These are phyloP conservation scores for Triglochin maritima DNA, from an alignment of 106 monocot species.

Conservation along the genomic window DNA sequence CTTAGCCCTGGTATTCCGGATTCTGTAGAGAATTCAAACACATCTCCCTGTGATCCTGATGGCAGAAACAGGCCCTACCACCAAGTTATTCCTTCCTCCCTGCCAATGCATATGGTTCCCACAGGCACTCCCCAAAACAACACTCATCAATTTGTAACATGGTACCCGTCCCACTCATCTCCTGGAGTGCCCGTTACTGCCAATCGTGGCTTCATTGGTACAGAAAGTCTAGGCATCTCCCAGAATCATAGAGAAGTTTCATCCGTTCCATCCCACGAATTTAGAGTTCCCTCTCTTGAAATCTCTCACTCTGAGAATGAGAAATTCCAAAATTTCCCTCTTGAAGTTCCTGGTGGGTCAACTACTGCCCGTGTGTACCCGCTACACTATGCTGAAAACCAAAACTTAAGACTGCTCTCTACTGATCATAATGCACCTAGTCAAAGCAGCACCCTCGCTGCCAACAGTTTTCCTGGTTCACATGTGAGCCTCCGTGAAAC, in stretches of 20 bases:
- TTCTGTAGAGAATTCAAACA: neutral
- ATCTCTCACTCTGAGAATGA: constrained; percentile 1
- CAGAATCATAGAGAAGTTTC: neutral
- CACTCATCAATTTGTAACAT: neutral
- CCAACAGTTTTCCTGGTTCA: neutral
- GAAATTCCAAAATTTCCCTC: constrained; percentile 1
- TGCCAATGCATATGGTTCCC: neutral
- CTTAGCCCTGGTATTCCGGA: constrained; percentile 25
- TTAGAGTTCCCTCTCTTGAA: constrained; percentile 1
- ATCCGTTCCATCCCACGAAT: neutral
- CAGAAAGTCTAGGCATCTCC: neutral
- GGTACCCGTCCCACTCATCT: constrained; percentile 1
- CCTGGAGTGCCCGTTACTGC: neutral
- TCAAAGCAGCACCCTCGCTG: neutral
- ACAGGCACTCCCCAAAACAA: neutral
- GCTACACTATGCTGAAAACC: constrained; percentile 17
- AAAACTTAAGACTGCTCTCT: neutral
- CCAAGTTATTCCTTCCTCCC: constrained; percentile 1
- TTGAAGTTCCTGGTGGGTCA: constrained; percentile 10
- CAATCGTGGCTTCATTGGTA: neutral
- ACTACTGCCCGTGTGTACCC: constrained; percentile 31
- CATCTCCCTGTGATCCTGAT: constrained; percentile 1
- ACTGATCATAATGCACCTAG: constrained; percentile 2
- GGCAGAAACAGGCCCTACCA: neutral
- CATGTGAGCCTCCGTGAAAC: neutral